These are phyloP conservation scores for Albifimbria verrucaria DNA, from an alignment of 2,329 filamentous ascomycete genomes.

Conservation along the genomic window DNA sequence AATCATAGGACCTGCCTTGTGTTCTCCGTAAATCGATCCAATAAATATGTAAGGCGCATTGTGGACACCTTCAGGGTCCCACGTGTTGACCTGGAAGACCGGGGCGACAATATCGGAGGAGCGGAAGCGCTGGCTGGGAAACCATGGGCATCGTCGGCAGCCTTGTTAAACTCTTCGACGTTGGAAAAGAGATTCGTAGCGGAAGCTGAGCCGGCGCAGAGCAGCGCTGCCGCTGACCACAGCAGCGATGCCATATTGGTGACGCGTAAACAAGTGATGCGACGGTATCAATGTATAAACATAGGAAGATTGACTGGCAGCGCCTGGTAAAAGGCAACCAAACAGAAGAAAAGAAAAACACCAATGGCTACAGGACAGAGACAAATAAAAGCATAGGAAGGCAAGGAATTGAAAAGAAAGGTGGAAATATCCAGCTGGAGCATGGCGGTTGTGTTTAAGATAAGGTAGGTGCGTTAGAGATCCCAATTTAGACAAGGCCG, in stretches of 20 bases:
- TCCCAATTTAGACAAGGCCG: neutral
- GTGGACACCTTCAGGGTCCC: slow-evolving; percentile 21
- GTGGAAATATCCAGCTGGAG: too few species aligned
- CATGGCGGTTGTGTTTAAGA: too few species aligned
- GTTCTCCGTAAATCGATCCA: slow-evolving; percentile 17
- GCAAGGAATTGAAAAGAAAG: neutral
- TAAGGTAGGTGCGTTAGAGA: neutral
- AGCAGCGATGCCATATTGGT: neutral
- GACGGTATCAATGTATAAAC: neutral
- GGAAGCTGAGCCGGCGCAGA: slow-evolving; percentile 8
- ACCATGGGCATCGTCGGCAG: slow-evolving; percentile 19
- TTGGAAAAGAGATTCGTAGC: slow-evolving; percentile 20
- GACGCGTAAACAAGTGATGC: neutral
- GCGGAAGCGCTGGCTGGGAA: slow-evolving; percentile 29
- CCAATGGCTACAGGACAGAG: neutral
- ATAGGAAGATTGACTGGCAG: neutral
- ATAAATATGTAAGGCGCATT: slow-evolving; percentile 30
- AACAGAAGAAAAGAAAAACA: neutral
- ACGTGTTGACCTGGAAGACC: slow-evolving; percentile 29
- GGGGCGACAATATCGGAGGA: slow-evolving; percentile 30
- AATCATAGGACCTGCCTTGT: slow-evolving; percentile 29
- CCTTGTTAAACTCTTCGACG: slow-evolving; percentile 21
- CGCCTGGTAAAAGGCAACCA: neutral
- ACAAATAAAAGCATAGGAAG: neutral
- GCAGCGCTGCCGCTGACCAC: neutral